Evolutionary conservation across 345 rosid genomes (phyloP).

Genomic region (Limnanthes douglasii): DNA sequence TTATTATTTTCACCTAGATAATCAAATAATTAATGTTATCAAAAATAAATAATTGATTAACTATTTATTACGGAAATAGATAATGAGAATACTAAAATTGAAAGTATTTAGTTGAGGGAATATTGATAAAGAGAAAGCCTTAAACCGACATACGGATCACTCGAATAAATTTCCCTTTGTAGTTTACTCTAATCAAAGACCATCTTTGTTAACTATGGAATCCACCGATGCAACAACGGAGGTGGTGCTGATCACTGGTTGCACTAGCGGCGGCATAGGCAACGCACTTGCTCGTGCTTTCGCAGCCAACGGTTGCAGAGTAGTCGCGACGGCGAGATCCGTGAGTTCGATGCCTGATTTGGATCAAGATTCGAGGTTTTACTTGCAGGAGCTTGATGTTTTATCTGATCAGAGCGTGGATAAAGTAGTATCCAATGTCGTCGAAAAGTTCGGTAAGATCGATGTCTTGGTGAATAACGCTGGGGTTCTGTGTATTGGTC

Average conservation of each 20-base stretch:
- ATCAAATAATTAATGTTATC: no score
- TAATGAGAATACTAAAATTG: no score
- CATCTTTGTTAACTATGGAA: no score
- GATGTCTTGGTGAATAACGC: conserved; percentile 87
- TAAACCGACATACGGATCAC: no score
- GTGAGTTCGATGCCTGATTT: conserved; percentile 48
- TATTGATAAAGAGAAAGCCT: no score
- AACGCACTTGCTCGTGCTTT: conserved; percentile 74
- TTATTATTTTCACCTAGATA: no score
- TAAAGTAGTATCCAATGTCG: conserved; percentile 22
- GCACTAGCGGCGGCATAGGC: conserved; percentile 77
- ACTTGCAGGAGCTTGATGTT: conserved; percentile 62
- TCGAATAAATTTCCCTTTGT: no score
- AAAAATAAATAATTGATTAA: no score
- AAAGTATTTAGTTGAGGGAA: no score
- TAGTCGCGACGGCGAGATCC: conserved; percentile 66
- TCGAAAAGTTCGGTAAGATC: conserved; percentile 46
- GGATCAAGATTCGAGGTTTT: conserved; percentile 45
- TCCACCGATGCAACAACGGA: no score
- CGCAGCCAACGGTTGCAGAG: conserved; percentile 39
- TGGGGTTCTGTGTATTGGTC: conserved; percentile 75
- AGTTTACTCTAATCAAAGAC: no score
- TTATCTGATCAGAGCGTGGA: conserved; percentile 46
- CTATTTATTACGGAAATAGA: no score
- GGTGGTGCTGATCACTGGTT: conserved; percentile 74